Base-by-base conservation (phyloP, 805 yeast species). In the Brettanomyces anomalus region DNA sequence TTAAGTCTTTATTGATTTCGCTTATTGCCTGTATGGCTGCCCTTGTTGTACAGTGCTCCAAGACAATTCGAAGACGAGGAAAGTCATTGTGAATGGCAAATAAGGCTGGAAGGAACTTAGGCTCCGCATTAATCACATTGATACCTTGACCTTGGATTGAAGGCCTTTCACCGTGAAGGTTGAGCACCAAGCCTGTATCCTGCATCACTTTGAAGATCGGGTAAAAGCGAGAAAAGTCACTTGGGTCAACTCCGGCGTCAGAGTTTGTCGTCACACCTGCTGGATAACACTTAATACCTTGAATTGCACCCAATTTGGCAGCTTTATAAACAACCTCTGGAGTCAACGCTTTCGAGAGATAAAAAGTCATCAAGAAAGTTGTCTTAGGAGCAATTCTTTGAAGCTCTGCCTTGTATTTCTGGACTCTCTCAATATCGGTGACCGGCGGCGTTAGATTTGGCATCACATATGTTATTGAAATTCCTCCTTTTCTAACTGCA, bases 201-300 rank as follows among this genome's bases (percentile, higher is more conserved):
- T 90, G 82, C 90, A 93, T 81, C 13, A 86, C 95, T 56, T 83
- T 72, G 58, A 93, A 93, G 8, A 93, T 72, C 4, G 96, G 95
- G 60, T 88, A 93, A 55, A 89, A 93, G 5, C 74, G 79, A 39
- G 82, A 75, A 64, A 93, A 93, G 56, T 90, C 95, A 54, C 88
- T 86, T 19, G 94, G 94, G 60, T 85, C 93, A 19, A 93, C 96
- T 40, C 98, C 98, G 3, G 81, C 85, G 39, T 75, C 64, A 8
- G 96, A 87, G 66, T 93, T 93, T 33, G 99, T 93, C n/a, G 99
- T 93, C 28, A 93, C 99, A 37, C 99, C 99, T 2, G 97, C 97
- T 35, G 99, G 99, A 61, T 93, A 93, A 60, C 96, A 88, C 62
- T 93, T 93, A 51, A 93, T 86, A 44, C 99, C 99, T 26, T 79